phyloP scores from a whole-genome alignment of 2,329 filamentous ascomycete genomes.

The Phaeosphaeria sp. region DNA sequence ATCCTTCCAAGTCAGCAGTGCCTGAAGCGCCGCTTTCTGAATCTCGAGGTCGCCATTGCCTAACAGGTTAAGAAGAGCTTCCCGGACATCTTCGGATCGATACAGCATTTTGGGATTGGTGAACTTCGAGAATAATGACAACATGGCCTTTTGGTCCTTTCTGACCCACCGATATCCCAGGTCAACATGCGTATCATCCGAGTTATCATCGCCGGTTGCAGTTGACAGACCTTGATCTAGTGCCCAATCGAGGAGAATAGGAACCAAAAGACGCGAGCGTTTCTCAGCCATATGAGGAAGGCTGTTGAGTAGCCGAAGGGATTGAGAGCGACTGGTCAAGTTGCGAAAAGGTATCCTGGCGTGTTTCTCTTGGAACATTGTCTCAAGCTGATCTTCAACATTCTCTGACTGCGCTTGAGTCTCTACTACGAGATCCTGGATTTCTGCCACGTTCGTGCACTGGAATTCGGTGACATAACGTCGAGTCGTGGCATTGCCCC shows the following conservation, averaged over 20 bases:
- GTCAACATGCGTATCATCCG: conserved; percentile 17
- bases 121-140: conserved; percentile 84
- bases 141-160: conserved; percentile 82
- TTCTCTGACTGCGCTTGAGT: conserved; percentile 22
- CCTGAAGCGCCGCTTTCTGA: conserved; percentile 83
- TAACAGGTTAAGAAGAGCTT: conserved; percentile 75
- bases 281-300: conserved; percentile 83
- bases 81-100: conserved; percentile 76
- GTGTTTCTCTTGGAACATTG: conserved; percentile 71
- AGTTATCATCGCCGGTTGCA: conserved; percentile 1
- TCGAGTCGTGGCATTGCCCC: conserved; percentile 18
- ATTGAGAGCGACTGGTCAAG: conserved; percentile 72
- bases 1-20: conserved; percentile 88
- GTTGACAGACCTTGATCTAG: conserved; percentile 23
- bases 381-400: conserved; percentile 62
- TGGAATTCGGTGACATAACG: conserved; percentile 74
- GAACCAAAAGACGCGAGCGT: conserved; percentile 81
- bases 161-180: conserved; percentile 65
- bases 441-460: conserved; percentile 72
- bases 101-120: conserved; percentile 85
- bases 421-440: conserved; percentile 49
- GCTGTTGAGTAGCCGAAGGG: conserved; percentile 76
- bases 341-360: conserved; percentile 58
- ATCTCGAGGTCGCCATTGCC: conserved; percentile 90
- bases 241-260: conserved; percentile 83